Evolutionary conservation across 352 stramenopile genomes (phyloP).

Genomic region (Globisporangium takayamanum): DNA sequence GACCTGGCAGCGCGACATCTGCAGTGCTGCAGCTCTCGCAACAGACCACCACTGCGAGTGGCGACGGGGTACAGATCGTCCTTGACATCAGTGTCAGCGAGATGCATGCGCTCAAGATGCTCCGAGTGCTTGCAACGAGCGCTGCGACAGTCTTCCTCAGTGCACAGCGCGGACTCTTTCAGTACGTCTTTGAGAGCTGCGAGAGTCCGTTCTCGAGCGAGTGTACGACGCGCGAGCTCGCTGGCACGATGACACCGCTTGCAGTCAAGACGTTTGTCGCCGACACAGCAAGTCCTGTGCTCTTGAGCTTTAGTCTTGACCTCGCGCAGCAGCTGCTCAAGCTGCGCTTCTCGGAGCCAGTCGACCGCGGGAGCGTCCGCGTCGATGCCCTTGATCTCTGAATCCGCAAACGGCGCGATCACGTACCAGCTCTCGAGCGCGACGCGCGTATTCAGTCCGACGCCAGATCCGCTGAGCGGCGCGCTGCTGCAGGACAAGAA

Average conservation of each 20-base stretch:
- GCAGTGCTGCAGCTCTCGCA: constrained; percentile 20
- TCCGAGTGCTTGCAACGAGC: constrained; percentile 23
- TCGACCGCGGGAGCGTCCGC: constrained; percentile 30
- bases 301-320: constrained; percentile 61
- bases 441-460: constrained; percentile 37
- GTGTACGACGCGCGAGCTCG: constrained; percentile 24
- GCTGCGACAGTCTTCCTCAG: constrained; percentile 27
- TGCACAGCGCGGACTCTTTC: constrained; percentile 25
- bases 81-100: constrained; percentile 32
- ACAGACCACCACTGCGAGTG: constrained; percentile 35
- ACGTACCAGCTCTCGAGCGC: constrained; percentile 34
- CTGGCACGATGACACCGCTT: constrained; percentile 16
- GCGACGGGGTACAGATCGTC: constrained; percentile 32
- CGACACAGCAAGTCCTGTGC: constrained; percentile 33
- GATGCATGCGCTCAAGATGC: constrained; percentile 42
- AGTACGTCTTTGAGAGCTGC: constrained; percentile 44
- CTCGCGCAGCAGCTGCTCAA: constrained; percentile 44
- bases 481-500: constrained; percentile 35
- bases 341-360: constrained; percentile 61
- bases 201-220: constrained; percentile 19
- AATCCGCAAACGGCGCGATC: constrained; percentile 25
- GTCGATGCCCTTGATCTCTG: constrained; percentile 32
- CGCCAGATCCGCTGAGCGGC: constrained; percentile 40
- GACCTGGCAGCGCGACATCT: constrained; percentile 1
- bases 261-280: constrained; percentile 30